Percentiles rank a stretch among this genome's conserved stretches.
phyloP scores from a whole-genome alignment of 371 early-diverging fungal genomes.

The Gilbertella persicaria region DNA sequence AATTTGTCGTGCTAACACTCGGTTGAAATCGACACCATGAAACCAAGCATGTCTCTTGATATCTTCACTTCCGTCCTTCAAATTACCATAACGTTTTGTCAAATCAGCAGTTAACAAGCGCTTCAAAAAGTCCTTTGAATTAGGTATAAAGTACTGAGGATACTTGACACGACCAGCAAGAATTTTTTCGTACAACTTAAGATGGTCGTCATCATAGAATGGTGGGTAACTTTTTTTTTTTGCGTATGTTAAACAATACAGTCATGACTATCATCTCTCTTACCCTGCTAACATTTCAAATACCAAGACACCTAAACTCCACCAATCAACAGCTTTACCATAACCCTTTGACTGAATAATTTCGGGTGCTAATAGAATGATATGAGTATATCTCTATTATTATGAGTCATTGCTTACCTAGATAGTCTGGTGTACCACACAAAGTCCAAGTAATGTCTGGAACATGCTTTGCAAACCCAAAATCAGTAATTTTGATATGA shows the following conservation, averaged over 20 bases:
- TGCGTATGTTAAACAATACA: background rate
- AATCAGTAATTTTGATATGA: slow-evolving; percentile 98
- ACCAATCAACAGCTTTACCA: slow-evolving; percentile 96
- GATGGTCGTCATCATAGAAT: slow-evolving; percentile 96
- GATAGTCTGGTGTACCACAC: slow-evolving; percentile 99
- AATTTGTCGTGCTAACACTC: slow-evolving; percentile 72
- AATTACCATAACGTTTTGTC: slow-evolving; percentile 89
- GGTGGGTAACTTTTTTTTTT: slow-evolving; percentile 48
- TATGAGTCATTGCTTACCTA: slow-evolving; percentile 35
- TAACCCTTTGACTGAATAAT: slow-evolving; percentile 95
- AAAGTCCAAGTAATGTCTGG: slow-evolving; percentile 96
- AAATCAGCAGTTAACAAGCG: slow-evolving; percentile 85
- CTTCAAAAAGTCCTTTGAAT: slow-evolving; percentile 90
- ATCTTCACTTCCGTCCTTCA: slow-evolving; percentile 86
- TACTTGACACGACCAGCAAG: slow-evolving; percentile 84
- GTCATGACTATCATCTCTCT: background rate
- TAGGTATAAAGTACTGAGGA: slow-evolving; percentile 91
- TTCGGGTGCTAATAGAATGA: slow-evolving; percentile 77
- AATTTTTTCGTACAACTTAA: slow-evolving; percentile 95
- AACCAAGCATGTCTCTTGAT: slow-evolving; percentile 98
- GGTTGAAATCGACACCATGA: slow-evolving; percentile 90
- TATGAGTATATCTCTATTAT: background rate
- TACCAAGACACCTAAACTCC: slow-evolving; percentile 97
- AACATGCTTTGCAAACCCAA: slow-evolving; percentile 97
- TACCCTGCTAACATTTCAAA: slow-evolving; percentile 92